Conservation (phyloP, 1,284 basidiomycete species). For the Papiliotrema flavescens region DNA sequence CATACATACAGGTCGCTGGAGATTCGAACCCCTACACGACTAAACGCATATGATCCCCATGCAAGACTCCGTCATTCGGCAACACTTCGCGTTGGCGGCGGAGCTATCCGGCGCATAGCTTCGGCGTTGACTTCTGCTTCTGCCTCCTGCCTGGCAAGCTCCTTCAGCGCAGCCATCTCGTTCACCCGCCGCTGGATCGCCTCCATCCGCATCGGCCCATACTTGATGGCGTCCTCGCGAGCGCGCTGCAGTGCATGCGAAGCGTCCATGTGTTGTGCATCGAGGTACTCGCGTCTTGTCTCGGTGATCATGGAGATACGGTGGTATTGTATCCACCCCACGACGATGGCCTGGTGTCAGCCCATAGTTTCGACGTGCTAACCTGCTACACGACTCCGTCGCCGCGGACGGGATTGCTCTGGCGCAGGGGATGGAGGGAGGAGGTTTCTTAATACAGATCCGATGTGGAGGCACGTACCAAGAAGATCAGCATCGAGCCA, state of each 20-base stretch:
- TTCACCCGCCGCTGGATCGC: conserved; percentile 40
- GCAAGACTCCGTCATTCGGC: too few species aligned
- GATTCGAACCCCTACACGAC: too few species aligned
- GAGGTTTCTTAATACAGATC: not conserved
- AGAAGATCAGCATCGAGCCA: not conserved
- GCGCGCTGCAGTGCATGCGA: conserved; percentile 45
- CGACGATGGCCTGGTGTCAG: conserved; percentile 18
- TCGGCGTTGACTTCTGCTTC: not conserved
- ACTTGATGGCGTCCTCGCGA: conserved; percentile 38
- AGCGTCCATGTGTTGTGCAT: conserved; percentile 39
- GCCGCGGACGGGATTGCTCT: too few species aligned
- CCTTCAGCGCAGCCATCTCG: conserved; percentile 33
- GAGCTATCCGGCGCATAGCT: too few species aligned
- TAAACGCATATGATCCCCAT: too few species aligned
- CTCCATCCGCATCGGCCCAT: conserved; percentile 43
- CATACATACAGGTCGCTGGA: too few species aligned
- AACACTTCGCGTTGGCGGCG: too few species aligned
- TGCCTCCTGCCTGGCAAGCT: conserved; percentile 24
- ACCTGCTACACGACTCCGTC: too few species aligned
- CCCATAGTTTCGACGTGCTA: too few species aligned
- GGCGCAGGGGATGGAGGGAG: not conserved
- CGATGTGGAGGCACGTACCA: not conserved
- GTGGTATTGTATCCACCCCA: conserved; percentile 31
- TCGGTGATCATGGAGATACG: conserved; percentile 25
- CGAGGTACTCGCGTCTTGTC: conserved; percentile 23